Conservation (phyloP, 2,329 filamentous ascomycete genomes). For the Hymenoscyphus linearis region DNA sequence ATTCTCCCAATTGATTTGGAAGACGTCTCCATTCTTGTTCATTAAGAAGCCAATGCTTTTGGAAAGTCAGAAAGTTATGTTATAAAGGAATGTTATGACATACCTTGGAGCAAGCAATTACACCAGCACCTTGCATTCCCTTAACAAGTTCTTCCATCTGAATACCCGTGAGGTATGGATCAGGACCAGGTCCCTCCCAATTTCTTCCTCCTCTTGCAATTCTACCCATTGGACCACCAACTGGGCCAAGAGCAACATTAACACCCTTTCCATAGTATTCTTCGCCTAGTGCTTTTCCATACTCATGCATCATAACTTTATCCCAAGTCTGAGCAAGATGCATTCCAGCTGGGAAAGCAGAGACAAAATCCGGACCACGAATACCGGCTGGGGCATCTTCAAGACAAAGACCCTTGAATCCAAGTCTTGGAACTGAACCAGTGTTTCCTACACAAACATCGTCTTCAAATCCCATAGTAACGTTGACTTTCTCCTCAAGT, state of each 20-base stretch:
- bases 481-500: slow-evolving; percentile 38
- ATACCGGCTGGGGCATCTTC: slow-evolving; percentile 14
- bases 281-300: slow-evolving; percentile 5
- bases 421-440: slow-evolving; percentile 20
- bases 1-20: slow-evolving; percentile 44
- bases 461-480: slow-evolving; percentile 9
- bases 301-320: slow-evolving; percentile 2
- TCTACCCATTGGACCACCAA: slow-evolving; percentile 6
- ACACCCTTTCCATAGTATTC: slow-evolving; percentile 9
- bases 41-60: slow-evolving; percentile 52
- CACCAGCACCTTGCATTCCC: slow-evolving; percentile 7
- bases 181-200: background rate
- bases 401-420: slow-evolving; percentile 17
- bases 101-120: slow-evolving; percentile 11
- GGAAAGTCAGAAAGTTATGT: slow-evolving; percentile 11
- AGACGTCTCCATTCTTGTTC: slow-evolving; percentile 50
- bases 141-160: slow-evolving; percentile 4
- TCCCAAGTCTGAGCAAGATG: slow-evolving; percentile 2
- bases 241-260: slow-evolving; percentile 5
- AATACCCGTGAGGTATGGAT: slow-evolving; percentile 10
- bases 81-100: background rate
- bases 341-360: slow-evolving; percentile 53
- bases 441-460: slow-evolving; percentile 3
- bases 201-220: slow-evolving; percentile 2
- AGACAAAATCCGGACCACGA: slow-evolving; percentile 48